These are phyloP conservation scores for Saccharomyces pastorianus DNA, from an alignment of 1,139 yeast genomes.

Conservation along the genomic window DNA sequence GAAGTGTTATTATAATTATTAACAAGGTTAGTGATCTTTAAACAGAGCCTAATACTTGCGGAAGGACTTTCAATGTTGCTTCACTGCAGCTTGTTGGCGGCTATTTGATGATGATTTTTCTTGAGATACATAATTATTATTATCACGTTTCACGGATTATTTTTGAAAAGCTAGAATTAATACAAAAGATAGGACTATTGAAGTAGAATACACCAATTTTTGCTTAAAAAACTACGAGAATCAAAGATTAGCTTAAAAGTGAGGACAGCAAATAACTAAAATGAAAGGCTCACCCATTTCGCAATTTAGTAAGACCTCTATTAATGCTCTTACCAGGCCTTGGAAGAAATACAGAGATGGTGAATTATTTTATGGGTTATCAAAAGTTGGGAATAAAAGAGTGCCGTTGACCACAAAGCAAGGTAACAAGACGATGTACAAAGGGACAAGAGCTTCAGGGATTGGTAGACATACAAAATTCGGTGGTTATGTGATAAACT, in stretches of 20 bases:
- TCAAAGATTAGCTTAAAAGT: neutral
- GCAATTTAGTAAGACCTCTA: neutral
- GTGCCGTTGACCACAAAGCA: slow-evolving; percentile 82
- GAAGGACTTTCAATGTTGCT: neutral
- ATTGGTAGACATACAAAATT: slow-evolving; percentile 69
- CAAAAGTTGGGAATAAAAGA: slow-evolving; percentile 77
- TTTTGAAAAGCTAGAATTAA: neutral
- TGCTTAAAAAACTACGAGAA: neutral
- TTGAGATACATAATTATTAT: neutral
- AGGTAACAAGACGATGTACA: slow-evolving; percentile 89
- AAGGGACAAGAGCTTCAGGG: slow-evolving; percentile 94
- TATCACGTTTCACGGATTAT: neutral
- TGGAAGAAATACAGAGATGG: slow-evolving; percentile 86
- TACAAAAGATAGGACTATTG: neutral
- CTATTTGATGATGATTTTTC: neutral
- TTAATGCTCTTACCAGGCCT: slow-evolving; percentile 54
- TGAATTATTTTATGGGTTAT: slow-evolving; percentile 68
- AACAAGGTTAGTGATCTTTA: neutral
- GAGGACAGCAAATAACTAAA: neutral
- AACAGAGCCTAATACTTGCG: neutral
- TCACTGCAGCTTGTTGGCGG: neutral
- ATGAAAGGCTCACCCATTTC: neutral
- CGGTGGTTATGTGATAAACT: slow-evolving; percentile 72
- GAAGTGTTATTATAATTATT: neutral
- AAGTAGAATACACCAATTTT: neutral